Evolutionary conservation across 768 basidiomycete species (phyloP), one percentile per base, ranked within the genome.

Genomic region (Porphyrellus cyaneotinctus): DNA sequence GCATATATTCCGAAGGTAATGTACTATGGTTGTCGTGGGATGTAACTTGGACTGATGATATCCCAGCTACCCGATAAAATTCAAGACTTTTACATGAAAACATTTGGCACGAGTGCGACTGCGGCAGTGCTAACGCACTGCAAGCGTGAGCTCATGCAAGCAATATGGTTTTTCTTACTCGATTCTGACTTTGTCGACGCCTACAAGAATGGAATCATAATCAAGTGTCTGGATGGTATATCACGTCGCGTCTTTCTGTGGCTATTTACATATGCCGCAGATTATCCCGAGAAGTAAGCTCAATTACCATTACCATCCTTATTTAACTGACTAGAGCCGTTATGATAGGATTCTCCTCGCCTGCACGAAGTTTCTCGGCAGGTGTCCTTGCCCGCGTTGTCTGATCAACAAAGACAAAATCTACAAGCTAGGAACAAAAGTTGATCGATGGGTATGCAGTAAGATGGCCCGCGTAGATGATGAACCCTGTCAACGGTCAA

Each of bases 241-340:
- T 2, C 12, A 0, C 32, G 58, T 0, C 12, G 59, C 1, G 51
- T 70, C 2, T 68, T 64, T 26, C 59, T 54, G 0, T 33, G 51
- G 0, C 38, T 69, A 2, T 67, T 68, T 43, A 59, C 65, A 3
- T 70, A 70, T 37, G 52, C 62, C 0, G 65, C 60, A 1, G 59
- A 68, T 50, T 70, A 69, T 31, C 68, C 64, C 5, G 68, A 70
- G 39, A 73, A 72, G 74, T 72, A 43, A n/a, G n/a, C n/a, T n/a
- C n/a, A n/a, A n/a, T n/a, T n/a, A n/a, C n/a, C n/a, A n/a, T n/a
- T n/a, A n/a, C n/a, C n/a, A n/a, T n/a, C n/a, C n/a, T n/a, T n/a
- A n/a, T n/a, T n/a, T n/a, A n/a, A n/a, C n/a, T n/a, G n/a, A n/a
- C n/a, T n/a, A n/a, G n/a, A n/a, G n/a, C n/a, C n/a, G n/a, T n/a